A percentile compares a stretch with the other conserved stretches of the same genome.
phyloP scores from a whole-genome alignment of 352 stramenopile genomes.

The Globisporangium iwayamae region DNA sequence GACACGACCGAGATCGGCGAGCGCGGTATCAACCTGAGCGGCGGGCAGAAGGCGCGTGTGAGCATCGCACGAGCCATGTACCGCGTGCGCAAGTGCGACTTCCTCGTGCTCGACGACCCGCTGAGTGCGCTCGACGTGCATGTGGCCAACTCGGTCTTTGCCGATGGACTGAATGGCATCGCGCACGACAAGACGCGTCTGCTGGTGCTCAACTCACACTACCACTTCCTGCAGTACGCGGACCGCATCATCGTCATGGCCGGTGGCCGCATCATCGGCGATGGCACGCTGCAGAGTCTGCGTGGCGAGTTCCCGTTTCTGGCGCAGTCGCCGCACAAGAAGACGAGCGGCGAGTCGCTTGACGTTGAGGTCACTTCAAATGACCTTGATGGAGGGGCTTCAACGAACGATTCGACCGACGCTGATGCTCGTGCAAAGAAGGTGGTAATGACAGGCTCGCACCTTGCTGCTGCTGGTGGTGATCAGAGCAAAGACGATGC shows the following conservation, averaged over 20 bases:
- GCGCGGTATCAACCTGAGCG: slow-evolving; percentile 81
- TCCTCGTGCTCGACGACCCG: slow-evolving; percentile 66
- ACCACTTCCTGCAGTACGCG: slow-evolving; percentile 35
- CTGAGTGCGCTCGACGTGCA: slow-evolving; percentile 58
- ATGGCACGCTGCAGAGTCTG: slow-evolving; percentile 26
- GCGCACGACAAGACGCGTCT: slow-evolving; percentile 30
- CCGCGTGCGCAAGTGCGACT: slow-evolving; percentile 36
- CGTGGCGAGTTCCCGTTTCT: slow-evolving; percentile 26
- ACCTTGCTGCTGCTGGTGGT: background rate
- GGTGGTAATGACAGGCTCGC: background rate
- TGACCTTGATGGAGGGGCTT: background rate
- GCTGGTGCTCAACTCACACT: slow-evolving; percentile 43
- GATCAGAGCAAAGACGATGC: background rate
- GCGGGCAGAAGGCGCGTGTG: slow-evolving; percentile 78
- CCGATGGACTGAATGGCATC: slow-evolving; percentile 27
- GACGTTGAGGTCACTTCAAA: slow-evolving; percentile 1
- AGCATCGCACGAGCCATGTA: slow-evolving; percentile 61
- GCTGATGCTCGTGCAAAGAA: background rate
- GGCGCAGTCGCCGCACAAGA: slow-evolving; percentile 14
- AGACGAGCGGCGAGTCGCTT: background rate
- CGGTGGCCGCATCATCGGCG: slow-evolving; percentile 29
- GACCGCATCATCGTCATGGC: slow-evolving; percentile 38
- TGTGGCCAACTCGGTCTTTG: slow-evolving; percentile 41
- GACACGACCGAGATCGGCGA: slow-evolving; percentile 94
- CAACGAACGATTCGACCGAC: background rate